Conservation (phyloP, 441 rosid species). For the Croton laevigatus region DNA sequence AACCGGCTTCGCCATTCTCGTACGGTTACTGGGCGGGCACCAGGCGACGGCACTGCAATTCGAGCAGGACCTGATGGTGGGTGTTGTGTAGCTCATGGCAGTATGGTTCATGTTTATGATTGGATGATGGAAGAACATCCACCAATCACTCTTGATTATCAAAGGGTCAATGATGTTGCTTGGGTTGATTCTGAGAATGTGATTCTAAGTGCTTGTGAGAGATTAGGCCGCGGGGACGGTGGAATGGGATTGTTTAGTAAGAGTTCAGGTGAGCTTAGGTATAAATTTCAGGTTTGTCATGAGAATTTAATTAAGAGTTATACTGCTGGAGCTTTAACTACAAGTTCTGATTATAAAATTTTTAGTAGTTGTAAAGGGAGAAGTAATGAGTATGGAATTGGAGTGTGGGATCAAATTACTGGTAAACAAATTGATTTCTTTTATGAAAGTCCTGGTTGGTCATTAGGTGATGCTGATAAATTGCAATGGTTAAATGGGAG, state of each 20-base stretch:
- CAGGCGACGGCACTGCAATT: slow-evolving; percentile 91
- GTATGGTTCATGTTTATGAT: slow-evolving; percentile 80
- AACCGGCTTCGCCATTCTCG: slow-evolving; percentile 53
- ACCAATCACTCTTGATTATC: slow-evolving; percentile 75
- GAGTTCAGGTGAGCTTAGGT: slow-evolving; percentile 62
- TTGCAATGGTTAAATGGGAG: slow-evolving; percentile 73
- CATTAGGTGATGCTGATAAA: slow-evolving; percentile 92
- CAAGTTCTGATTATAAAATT: slow-evolving; percentile 55
- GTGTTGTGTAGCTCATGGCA: slow-evolving; percentile 89
- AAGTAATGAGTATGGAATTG: slow-evolving; percentile 88
- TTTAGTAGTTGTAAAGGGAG: slow-evolving; percentile 88
- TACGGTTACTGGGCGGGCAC: slow-evolving; percentile 71
- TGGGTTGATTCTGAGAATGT: slow-evolving; percentile 67
- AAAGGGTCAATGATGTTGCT: slow-evolving; percentile 80
- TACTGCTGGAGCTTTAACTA: slow-evolving; percentile 83
- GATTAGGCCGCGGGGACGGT: slow-evolving; percentile 78
- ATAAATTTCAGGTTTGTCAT: slow-evolving; percentile 71
- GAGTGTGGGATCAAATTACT: slow-evolving; percentile 93
- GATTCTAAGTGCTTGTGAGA: slow-evolving; percentile 73
- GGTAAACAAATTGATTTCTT: slow-evolving; percentile 88
- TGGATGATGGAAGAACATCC: slow-evolving; percentile 88
- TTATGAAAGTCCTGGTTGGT: slow-evolving; percentile 81
- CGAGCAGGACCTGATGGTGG: slow-evolving; percentile 93
- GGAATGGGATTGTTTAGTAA: slow-evolving; percentile 93
- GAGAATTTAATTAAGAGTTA: slow-evolving; percentile 68